These are phyloP conservation scores for Penicillium sp. DNA, from an alignment of 2,329 filamentous ascomycete species.

Conservation along the genomic window DNA sequence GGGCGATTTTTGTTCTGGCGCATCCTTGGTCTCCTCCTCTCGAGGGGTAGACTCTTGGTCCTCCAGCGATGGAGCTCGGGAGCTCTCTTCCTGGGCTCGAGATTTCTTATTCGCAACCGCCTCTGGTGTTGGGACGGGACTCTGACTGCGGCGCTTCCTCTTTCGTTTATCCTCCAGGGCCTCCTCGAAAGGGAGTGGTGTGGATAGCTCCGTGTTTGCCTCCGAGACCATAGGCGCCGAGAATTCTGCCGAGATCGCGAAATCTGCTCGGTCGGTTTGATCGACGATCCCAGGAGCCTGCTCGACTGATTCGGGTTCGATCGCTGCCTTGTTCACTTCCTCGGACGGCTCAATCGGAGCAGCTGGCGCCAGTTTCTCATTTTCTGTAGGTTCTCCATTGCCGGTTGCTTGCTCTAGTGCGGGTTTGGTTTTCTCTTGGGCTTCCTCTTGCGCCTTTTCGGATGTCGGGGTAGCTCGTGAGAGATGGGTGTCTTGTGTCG, in stretches of 20 bases:
- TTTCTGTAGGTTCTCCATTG: neutral
- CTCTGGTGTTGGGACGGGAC: slow-evolving; percentile 56
- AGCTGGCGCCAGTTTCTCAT: neutral
- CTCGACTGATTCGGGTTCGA: slow-evolving; percentile 20
- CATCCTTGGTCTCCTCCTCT: slow-evolving; percentile 21
- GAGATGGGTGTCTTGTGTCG: neutral
- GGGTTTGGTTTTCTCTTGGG: neutral
- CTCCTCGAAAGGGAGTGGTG: slow-evolving; percentile 35
- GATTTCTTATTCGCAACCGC: slow-evolving; percentile 57
- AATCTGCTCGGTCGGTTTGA: slow-evolving; percentile 9
- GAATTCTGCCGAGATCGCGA: slow-evolving; percentile 20
- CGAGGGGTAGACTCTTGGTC: slow-evolving; percentile 19
- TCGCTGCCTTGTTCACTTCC: slow-evolving; percentile 1
- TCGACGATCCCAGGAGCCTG: slow-evolving; percentile 21
- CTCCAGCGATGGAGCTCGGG: slow-evolving; percentile 32
- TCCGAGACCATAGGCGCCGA: slow-evolving; percentile 25
- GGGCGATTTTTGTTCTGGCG: slow-evolving; percentile 11
- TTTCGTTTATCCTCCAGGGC: slow-evolving; percentile 58
- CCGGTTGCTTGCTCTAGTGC: neutral
- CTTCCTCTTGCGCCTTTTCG: neutral
- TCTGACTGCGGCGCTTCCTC: slow-evolving; percentile 65
- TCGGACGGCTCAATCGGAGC: neutral
- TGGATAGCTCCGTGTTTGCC: slow-evolving; percentile 26
- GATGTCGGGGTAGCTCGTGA: neutral
- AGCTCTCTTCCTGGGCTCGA: slow-evolving; percentile 47